Evolutionary conservation across 352 stramenopile genomes (phyloP), one percentile per base, ranked within the genome.

Genomic region (Phytophthora sp.): DNA sequence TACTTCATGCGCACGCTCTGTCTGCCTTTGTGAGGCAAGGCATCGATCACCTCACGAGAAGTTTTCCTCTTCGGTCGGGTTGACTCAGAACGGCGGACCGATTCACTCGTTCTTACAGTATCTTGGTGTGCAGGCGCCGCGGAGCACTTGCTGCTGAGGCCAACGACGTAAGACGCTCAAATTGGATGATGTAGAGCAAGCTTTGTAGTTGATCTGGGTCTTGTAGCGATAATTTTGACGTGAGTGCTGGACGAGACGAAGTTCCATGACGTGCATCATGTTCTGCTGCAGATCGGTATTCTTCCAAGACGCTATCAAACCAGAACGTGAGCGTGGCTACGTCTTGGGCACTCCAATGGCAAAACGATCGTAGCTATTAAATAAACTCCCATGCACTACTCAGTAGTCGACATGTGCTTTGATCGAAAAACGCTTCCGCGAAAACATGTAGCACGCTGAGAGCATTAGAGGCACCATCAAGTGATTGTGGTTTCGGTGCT

Each of bases 401-500:
- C 9, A 34, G 9, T 12, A 34, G 30, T 12, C 30, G 30, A 12
- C 30, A 34, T 8, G 30, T 34, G 30, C 13, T 8, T 12, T 51
- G 17, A 4, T 66, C 42, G 15, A 66, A 61, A 13, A 54, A 54
- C 12, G 42, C 30, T 49, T 66, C 48, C 0, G 42, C 32, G 28
- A 55, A 66, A 1, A 66, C 32, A 9, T 43, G 48, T 1, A 61
- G 42, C 0, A 61, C 58, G 3, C 17, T 55, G 6, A 66, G 42
- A 4, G 49, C 32, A 13, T 55, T 66, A 6, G 58, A 55, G 0
- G 61, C 4, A n/a, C 61, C 58, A 5, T 59, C 42, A 2, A 61
- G 23, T 0, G 41, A 52, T 5, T 41, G 12, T 1, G 42, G 10
- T 15, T 45, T 45, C 0, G 1, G 1, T 6, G 49, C 32, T 27